Evolutionary conservation across 768 basidiomycete genomes (phyloP).

Genomic region (Coprinopsis sp.): DNA sequence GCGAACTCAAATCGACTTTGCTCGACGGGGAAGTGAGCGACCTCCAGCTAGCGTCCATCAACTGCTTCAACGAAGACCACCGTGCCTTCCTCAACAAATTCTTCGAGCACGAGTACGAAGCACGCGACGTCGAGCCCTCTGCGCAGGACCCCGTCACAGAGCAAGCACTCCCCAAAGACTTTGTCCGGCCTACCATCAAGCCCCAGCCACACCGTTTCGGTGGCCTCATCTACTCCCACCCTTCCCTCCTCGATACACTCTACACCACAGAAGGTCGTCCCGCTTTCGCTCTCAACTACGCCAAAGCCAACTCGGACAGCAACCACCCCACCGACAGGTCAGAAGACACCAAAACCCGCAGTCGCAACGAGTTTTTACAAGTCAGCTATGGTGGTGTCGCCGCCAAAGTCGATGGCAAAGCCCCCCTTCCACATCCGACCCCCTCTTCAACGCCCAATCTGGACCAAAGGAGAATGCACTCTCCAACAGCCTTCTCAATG

Average conservation of each 20-base stretch:
- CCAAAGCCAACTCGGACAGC: constrained; percentile 18
- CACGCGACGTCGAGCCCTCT: constrained; percentile 9
- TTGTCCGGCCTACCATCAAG: constrained; percentile 39
- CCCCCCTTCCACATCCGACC: not conserved
- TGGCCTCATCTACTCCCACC: constrained; percentile 56
- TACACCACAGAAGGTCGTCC: constrained; percentile 49
- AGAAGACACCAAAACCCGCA: not conserved
- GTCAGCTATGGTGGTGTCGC: constrained; percentile 10
- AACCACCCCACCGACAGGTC: not conserved
- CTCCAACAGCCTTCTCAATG: not conserved
- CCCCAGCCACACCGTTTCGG: constrained; percentile 61
- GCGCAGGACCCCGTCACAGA: constrained; percentile 7
- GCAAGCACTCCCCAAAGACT: constrained; percentile 17
- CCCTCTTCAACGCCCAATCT: not conserved
- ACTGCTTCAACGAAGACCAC: constrained; percentile 19
- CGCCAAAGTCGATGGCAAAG: constrained; percentile 1
- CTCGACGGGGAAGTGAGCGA: constrained; percentile 8
- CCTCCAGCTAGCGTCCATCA: constrained; percentile 16
- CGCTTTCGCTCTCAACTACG: constrained; percentile 45
- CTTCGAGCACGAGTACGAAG: constrained; percentile 16
- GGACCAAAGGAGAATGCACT: not conserved
- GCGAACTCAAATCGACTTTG: not conserved
- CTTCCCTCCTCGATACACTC: constrained; percentile 48
- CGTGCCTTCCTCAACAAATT: constrained; percentile 37
- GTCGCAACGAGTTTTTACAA: not conserved